A percentile compares a stretch with the other conserved stretches of the same genome.
Conservation (phyloP, 345 rosid genomes). For the Gossypium mustelinum region DNA sequence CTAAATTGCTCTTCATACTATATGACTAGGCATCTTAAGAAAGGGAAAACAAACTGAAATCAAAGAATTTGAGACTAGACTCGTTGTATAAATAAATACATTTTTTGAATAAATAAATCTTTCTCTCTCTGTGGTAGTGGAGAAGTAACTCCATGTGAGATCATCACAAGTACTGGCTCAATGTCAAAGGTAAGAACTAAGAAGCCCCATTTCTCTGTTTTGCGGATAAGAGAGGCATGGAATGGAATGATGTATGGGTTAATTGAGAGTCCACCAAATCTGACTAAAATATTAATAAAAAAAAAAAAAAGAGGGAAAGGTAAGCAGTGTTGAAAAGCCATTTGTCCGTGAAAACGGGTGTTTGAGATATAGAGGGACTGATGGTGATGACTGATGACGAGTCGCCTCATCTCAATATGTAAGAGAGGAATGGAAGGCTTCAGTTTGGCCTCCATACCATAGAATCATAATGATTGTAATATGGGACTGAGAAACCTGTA, state of each 20-base stretch:
- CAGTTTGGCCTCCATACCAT: neutral
- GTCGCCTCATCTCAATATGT: neutral
- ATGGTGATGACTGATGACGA: neutral
- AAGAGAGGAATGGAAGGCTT: neutral
- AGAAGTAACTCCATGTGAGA: conserved; percentile 5
- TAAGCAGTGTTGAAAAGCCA: neutral
- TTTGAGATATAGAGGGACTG: neutral
- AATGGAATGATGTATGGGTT: neutral
- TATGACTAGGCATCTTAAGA: neutral
- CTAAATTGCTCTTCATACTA: neutral
- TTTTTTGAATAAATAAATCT: neutral
- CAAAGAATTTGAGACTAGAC: neutral
- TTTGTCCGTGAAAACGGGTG: neutral
- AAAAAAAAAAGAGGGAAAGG: neutral
- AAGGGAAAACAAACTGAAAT: neutral
- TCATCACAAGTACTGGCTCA: neutral
- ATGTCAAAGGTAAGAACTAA: neutral
- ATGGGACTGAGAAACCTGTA: neutral
- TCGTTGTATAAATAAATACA: neutral
- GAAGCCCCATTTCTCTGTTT: neutral
- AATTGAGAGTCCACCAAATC: neutral
- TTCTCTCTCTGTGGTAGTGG: neutral
- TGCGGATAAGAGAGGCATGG: neutral
- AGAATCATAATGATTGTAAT: neutral
- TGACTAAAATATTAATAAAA: neutral